These are phyloP conservation scores for Fusarium metavorans DNA, from an alignment of 2,329 filamentous ascomycete genomes.

Conservation along the genomic window DNA sequence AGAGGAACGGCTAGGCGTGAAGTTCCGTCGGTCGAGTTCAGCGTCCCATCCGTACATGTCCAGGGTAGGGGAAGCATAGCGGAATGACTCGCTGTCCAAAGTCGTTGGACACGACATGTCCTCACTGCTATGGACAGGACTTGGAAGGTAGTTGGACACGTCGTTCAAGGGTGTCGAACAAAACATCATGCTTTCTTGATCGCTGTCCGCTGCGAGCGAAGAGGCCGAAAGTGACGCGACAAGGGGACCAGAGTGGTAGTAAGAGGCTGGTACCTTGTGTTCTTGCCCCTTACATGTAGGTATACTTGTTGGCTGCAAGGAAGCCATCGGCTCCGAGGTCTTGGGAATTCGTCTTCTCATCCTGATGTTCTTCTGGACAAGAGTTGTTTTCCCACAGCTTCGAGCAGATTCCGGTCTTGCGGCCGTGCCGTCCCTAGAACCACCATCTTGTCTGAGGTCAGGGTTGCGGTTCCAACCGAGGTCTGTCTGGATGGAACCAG, in stretches of 20 bases:
- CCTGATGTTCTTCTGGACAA: slow-evolving; percentile 42
- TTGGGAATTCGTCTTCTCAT: slow-evolving; percentile 39
- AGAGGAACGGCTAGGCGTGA: slow-evolving; percentile 15
- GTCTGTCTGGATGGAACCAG: slow-evolving; percentile 37
- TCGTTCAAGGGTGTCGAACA: slow-evolving; percentile 42
- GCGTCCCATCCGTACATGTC: slow-evolving; percentile 69
- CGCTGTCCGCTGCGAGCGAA: slow-evolving; percentile 8
- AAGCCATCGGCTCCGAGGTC: slow-evolving; percentile 9
- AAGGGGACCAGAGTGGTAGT: slow-evolving; percentile 7
- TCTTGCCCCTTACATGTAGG: slow-evolving; percentile 13
- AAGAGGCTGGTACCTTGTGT: neutral
- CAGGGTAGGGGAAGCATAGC: slow-evolving; percentile 27
- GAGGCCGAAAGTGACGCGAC: slow-evolving; percentile 15
- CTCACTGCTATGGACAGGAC: slow-evolving; percentile 39
- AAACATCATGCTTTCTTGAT: neutral
- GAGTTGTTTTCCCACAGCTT: slow-evolving; percentile 25
- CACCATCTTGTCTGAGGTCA: slow-evolving; percentile 43
- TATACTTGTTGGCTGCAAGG: neutral
- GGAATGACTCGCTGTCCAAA: slow-evolving; percentile 25
- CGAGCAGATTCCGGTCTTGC: slow-evolving; percentile 54
- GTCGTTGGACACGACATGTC: slow-evolving; percentile 21
- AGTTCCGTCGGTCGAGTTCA: slow-evolving; percentile 47
- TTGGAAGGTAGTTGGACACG: slow-evolving; percentile 55
- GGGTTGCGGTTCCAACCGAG: slow-evolving; percentile 33
- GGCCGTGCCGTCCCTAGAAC: slow-evolving; percentile 60